Evolutionary conservation across 2,329 filamentous ascomycete species (phyloP).

Genomic region (Xylariales sp.): DNA sequence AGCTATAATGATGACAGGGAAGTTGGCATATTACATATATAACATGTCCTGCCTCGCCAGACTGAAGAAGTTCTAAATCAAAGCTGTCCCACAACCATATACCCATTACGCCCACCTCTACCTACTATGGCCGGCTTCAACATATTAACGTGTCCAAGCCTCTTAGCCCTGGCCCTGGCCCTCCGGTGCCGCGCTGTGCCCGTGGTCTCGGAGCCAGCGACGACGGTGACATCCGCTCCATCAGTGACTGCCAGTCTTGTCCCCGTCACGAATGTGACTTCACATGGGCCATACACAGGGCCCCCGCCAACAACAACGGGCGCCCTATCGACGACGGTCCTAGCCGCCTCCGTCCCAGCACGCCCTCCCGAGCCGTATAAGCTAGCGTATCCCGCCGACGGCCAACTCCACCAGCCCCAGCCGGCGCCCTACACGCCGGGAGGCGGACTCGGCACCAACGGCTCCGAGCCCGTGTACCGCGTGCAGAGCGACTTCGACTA

Average conservation of each 20-base stretch:
- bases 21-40: constrained; percentile 11
- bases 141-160: constrained; percentile 2
- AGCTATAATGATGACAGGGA: constrained; percentile 2
- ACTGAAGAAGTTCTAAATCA: background rate
- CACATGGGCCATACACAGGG: constrained; percentile 76
- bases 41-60: background rate
- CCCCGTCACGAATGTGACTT: constrained; percentile 67
- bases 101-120: background rate
- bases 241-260: constrained; percentile 46
- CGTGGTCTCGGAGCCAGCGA: constrained; percentile 51
- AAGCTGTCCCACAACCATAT: background rate
- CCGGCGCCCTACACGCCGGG: constrained; percentile 78
- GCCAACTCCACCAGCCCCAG: constrained; percentile 72
- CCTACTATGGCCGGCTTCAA: constrained; percentile 25
- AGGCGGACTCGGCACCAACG: constrained; percentile 82
- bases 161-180: constrained; percentile 38
- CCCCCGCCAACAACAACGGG: constrained; percentile 74
- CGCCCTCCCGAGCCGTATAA: constrained; percentile 69
- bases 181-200: constrained; percentile 49
- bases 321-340: constrained; percentile 68
- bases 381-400: constrained; percentile 78
- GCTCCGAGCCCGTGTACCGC: constrained; percentile 79
- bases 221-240: constrained; percentile 50
- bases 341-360: constrained; percentile 68
- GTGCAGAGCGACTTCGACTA: constrained; percentile 87